phyloP scores from a whole-genome alignment of 805 yeast species.

The Ogataea methylovora region DNA sequence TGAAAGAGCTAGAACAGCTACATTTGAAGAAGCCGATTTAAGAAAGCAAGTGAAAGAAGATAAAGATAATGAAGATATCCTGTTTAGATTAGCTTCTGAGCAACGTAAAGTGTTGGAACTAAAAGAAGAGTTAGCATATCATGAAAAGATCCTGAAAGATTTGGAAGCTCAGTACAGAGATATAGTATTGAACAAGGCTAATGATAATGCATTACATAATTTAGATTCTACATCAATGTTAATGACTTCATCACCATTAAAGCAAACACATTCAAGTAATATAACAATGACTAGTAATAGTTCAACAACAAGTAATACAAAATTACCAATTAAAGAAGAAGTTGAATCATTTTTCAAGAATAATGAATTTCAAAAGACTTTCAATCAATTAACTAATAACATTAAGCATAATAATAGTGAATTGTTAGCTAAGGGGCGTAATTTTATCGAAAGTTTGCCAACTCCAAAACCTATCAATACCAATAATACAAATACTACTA shows the following conservation, averaged over 20 bases:
- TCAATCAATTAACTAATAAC: background rate
- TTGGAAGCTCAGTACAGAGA: conserved; percentile 26
- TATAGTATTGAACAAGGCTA: background rate
- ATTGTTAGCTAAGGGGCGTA: background rate
- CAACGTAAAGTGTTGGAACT: conserved; percentile 46
- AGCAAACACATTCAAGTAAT: too few relatives aligned
- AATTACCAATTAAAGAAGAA: background rate
- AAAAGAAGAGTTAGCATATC: conserved; percentile 33
- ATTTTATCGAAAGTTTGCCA: too few relatives aligned
- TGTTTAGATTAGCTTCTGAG: conserved; percentile 39
- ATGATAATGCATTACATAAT: background rate
- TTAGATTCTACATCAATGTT: background rate
- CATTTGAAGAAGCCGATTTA: background rate
- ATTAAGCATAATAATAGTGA: conserved; percentile 2
- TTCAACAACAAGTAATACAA: background rate
- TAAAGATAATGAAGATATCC: conserved; percentile 13
- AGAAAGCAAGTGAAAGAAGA: background rate
- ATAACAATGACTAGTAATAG: too few relatives aligned
- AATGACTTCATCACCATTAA: background rate
- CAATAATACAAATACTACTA: too few relatives aligned
- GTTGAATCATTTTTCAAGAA: background rate
- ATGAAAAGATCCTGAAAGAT: conserved; percentile 29
- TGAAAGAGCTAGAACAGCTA: too few relatives aligned
- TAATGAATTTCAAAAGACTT: conserved; percentile 1
- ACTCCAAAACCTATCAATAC: too few relatives aligned